A percentile compares a stretch with the other conserved stretches of the same genome.
Evolutionary conservation across 75 land plant species (phyloP).

Genomic region (Azolla pinnata): DNA sequence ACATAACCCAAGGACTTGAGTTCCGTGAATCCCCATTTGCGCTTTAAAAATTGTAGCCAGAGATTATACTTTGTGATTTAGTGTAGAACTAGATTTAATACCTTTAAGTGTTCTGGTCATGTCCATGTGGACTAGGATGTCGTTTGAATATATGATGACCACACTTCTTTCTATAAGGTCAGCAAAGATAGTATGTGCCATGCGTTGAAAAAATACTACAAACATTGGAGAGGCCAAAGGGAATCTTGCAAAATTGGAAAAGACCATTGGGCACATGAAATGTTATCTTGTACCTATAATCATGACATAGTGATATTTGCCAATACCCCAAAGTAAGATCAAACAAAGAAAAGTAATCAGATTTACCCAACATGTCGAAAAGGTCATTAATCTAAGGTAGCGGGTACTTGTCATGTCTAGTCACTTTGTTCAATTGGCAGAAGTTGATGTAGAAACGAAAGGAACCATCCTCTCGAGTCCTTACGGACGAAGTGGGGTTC

Average conservation of each 20-base stretch:
- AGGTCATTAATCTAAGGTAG: constrained; percentile 18
- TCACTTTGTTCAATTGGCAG: constrained; percentile 10
- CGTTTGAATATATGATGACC: background rate
- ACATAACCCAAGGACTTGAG: background rate
- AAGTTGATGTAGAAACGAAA: constrained; percentile 15
- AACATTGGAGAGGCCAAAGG: constrained; percentile 9
- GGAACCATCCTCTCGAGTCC: constrained; percentile 17
- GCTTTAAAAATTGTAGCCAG: background rate
- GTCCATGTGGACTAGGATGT: constrained; percentile 8
- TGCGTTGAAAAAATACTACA: constrained; percentile 8
- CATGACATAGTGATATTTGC: constrained; percentile 7
- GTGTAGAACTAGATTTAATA: background rate
- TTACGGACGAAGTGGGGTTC: too few species aligned
- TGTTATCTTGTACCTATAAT: constrained; percentile 4
- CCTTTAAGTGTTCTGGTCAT: constrained; percentile 1
- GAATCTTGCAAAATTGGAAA: background rate
- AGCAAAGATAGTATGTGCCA: background rate
- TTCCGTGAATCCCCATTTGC: background rate
- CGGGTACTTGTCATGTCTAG: constrained; percentile 7
- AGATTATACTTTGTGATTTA: background rate
- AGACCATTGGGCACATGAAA: constrained; percentile 7
- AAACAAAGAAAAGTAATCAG: constrained; percentile 10
- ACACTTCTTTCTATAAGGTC: background rate
- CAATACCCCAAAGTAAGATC: constrained; percentile 19
- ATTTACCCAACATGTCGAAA: constrained; percentile 9